Evolutionary conservation across 139 green algal species (phyloP), one percentile per base, ranked within the genome.

Genomic region (Chlamydomonas urium): DNA sequence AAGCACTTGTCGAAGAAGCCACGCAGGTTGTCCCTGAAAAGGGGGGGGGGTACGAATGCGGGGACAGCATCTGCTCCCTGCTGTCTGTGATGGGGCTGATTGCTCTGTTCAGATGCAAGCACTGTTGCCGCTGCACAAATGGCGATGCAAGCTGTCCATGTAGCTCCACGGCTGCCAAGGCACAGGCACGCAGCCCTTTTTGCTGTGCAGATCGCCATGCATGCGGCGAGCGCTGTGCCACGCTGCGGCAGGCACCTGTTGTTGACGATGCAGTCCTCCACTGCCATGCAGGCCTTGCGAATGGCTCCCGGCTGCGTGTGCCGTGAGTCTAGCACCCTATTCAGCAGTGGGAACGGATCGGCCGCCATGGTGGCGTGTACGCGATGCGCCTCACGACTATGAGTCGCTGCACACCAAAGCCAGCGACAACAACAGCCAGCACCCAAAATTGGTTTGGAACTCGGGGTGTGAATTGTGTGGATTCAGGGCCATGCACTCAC

Each of bases 1-100:
- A 96, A 93, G 65, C 83, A 93, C 48, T 86, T 79, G 47, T 94
- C 90, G 57, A 96, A 94, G 80, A 96, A 94, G 3, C 81, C 85
- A 0, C 90, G 77, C 24, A 89, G 65, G 73, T 94, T 94, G 76
- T 96, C 90, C 67, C 87, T 94, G 81, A 57, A 65, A 50, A 38
- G 8, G 37, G 6, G 23, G 10, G 28, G 42, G 34, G 17, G 60
- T 8, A 45, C 19, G 19, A 62, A n/a, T n/a, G n/a, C n/a, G n/a
- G n/a, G n/a, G 42, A 8, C 8, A 50, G 8, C 42, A 50, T 50
- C 8, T 14, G 14, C 42, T 50, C 42, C 14, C 10, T 50, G 8
- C 42, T 24, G 42, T 50, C 2, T 48, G 35, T 14, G 31, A 50
- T 26, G 38, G 6, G 6, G 36, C 23, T 32, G 31, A 62, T 14